Base-by-base conservation (phyloP, 768 basidiomycete species). In the Glaciozyma martinii region DNA sequence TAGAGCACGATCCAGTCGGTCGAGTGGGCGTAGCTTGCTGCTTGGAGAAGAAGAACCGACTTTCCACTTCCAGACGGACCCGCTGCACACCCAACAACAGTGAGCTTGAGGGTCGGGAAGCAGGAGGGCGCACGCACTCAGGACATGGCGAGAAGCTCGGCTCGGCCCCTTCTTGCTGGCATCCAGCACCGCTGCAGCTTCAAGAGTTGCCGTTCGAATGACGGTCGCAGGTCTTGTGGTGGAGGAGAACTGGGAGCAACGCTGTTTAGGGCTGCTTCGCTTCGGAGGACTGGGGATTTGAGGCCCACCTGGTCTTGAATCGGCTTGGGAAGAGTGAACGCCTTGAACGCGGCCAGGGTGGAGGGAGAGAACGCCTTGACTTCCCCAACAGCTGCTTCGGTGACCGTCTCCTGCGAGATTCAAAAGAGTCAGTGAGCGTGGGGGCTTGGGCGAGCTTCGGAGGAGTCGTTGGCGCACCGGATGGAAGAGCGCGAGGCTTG, bases 1-100 rank as follows among this genome's bases (percentile, higher is more conserved):
- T 71, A 71, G 47, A 71, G 56, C 37, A 71, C 63, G 52, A 67
- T 37, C 54, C 52, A 67, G 27, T 58, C 61, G 7, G 59, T 65
- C 12, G 62, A 43, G 44, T 65, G 69, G 21, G 69, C 69, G 29
- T 67, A 71, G 4, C 62, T 62, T 5, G 59, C 58, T 5, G 66
- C 59, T 30, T 71, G 69, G 13, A 71, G 60, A 3, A 71, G 55
- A 3, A 71, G 49, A 6, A 63, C 61, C 13, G 56, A 62, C 47
- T 71, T 71, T 6, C 69, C 69, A 15, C 44, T 59, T 3, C 69
- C 69, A 2, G 61, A 30, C 0, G 53, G 56, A 30, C 66, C 66
- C 5, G 56, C 69, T 70, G 56, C 3, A 29, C 8, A 5, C 3
- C 23, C 0, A n/a, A 43, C n/a, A 25, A 27, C 18, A 53, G 56